Conservation (phyloP, 2,329 filamentous ascomycete species). For the Nemania bipapillata region DNA sequence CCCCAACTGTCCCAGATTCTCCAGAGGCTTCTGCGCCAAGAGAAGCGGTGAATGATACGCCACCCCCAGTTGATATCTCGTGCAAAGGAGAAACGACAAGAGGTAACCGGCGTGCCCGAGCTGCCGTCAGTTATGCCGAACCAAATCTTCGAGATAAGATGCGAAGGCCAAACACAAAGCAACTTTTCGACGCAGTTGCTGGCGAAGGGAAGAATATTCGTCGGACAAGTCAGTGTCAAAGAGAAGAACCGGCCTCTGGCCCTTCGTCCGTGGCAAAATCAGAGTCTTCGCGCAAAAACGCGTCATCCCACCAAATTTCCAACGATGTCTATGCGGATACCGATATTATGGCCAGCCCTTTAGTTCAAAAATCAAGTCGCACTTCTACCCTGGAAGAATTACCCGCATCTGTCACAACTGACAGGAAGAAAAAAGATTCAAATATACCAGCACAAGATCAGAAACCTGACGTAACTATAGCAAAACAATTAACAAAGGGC, state of each 20-base stretch:
- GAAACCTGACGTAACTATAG: constrained; percentile 30
- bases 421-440: constrained; percentile 57
- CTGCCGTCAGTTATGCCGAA: constrained; percentile 81
- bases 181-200: constrained; percentile 77
- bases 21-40: constrained; percentile 57
- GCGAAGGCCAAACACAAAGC: constrained; percentile 77
- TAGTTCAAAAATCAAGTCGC: constrained; percentile 55
- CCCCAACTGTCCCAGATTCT: constrained; percentile 60
- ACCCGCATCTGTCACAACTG: constrained; percentile 52
- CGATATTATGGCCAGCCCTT: constrained; percentile 55
- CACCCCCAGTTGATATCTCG: constrained; percentile 69
- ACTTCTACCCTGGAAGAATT: constrained; percentile 45
- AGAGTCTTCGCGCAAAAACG: constrained; percentile 50
- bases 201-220: constrained; percentile 68
- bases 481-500: constrained; percentile 37
- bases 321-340: constrained; percentile 18
- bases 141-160: constrained; percentile 85
- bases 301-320: constrained; percentile 32
- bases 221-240: constrained; percentile 54
- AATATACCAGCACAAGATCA: constrained; percentile 34
- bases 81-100: constrained; percentile 68
- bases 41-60: constrained; percentile 62
- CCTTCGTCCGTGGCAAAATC: constrained; percentile 50
- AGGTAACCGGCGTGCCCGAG: constrained; percentile 72
- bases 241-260: constrained; percentile 44